Base-by-base conservation (phyloP, 2,329 filamentous ascomycete genomes). In the Penicillium sp. region DNA sequence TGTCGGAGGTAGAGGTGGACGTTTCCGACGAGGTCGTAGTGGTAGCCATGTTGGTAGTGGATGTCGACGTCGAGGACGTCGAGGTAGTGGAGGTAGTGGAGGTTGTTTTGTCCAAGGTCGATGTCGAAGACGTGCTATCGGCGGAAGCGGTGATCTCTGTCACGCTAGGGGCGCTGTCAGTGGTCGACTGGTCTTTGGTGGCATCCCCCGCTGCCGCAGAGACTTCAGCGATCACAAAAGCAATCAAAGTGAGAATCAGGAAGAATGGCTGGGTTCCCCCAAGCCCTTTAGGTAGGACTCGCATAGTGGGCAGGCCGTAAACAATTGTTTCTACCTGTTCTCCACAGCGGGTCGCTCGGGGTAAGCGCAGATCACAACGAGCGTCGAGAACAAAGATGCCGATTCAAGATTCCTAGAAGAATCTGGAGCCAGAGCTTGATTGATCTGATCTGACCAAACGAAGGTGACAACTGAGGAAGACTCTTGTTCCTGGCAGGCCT, bases 261-360 rank as follows among this genome's bases (percentile, higher is more conserved):
- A 52, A 46, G 40, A 38, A 49, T 2, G 54, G 44, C 27, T 49
- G 49, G 50, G 54, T 20, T 40, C 38, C 48, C 23, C 47, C 48
- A 44, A 46, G 42, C 47, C 56, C 29, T 28, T 40, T 39, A 44
- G 49, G 49, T 28, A 50, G 23, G 31, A 58, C 32, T 44, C 56
- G 49, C 57, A 59, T 59, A 38, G 44, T 48, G 38, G n/a, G 23
- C 16, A 27, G 31, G 35, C 32, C 16, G 52, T 54, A 51, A 54
- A 55, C 52, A 58, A 50, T 46, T 22, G 40, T 46, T 52, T 47
- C 34, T 44, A 39, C 28, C 36, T 24, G 24, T 57, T 56, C 56
- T 52, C 56, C 55, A 58, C 56, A 55, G 44, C 54, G 55, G 56
- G 56, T 59, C 56, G 40, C 35, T 42, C 40, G 46, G 51, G 50